These are phyloP conservation scores for Phytophthora idaei DNA, from an alignment of 352 stramenopile genomes.

Conservation along the genomic window DNA sequence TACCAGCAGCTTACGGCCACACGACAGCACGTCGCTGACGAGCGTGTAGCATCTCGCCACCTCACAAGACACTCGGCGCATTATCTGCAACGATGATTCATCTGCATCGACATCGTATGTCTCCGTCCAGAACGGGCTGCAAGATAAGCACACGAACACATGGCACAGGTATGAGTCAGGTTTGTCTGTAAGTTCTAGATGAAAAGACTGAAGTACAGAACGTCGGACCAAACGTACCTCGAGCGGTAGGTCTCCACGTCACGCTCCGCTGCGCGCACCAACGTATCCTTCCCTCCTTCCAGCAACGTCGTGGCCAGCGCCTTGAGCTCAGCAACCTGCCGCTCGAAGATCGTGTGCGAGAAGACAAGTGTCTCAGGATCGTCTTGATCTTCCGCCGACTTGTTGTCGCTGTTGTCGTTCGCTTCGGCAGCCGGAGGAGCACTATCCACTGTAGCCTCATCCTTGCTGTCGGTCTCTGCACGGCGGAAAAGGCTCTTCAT, in stretches of 20 bases:
- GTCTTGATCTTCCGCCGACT: slow-evolving; percentile 28
- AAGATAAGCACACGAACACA: slow-evolving; percentile 15
- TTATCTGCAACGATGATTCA: slow-evolving; percentile 14
- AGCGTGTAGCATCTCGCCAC: slow-evolving; percentile 37
- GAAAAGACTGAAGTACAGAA: too few relatives aligned
- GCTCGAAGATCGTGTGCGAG: slow-evolving; percentile 77
- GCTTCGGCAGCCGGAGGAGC: slow-evolving; percentile 15
- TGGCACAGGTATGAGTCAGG: slow-evolving; percentile 13
- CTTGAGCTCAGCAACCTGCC: slow-evolving; percentile 55
- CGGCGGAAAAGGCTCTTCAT: slow-evolving; percentile 70
- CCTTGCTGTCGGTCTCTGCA: slow-evolving; percentile 31
- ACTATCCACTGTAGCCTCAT: slow-evolving; percentile 18
- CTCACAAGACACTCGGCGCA: slow-evolving; percentile 41
- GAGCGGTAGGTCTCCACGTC: slow-evolving; percentile 45
- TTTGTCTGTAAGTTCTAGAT: slow-evolving; percentile 1
- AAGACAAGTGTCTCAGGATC: slow-evolving; percentile 65
- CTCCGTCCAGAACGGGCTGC: slow-evolving; percentile 34
- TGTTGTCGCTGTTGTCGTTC: slow-evolving; percentile 15
- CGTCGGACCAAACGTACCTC: slow-evolving; percentile 20
- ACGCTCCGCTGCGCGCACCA: slow-evolving; percentile 34
- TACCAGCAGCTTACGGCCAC: slow-evolving; percentile 29
- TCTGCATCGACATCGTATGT: slow-evolving; percentile 20
- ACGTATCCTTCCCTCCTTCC: slow-evolving; percentile 23
- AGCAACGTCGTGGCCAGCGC: slow-evolving; percentile 41
- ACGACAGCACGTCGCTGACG: slow-evolving; percentile 35